Conservation (phyloP, 1,139 yeast genomes). For the Trichomonascaceae sp. region DNA sequence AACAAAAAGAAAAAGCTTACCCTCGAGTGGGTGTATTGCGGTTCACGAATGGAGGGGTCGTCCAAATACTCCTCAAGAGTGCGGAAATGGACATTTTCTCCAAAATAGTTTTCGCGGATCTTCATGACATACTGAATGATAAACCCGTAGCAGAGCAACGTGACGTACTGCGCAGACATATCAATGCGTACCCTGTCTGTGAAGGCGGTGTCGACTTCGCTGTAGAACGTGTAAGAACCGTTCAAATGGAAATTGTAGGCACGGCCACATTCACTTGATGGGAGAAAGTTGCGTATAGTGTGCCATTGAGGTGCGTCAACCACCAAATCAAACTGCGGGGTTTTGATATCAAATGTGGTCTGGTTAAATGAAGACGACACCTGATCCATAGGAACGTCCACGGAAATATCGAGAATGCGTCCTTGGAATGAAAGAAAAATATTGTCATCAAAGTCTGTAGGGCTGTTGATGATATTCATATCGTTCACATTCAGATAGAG, state of each 20-base stretch:
- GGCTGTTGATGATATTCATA: slow-evolving; percentile 75
- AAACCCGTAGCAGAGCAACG: slow-evolving; percentile 67
- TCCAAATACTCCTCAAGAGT: slow-evolving; percentile 70
- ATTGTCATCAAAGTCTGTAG: slow-evolving; percentile 71
- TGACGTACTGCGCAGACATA: slow-evolving; percentile 51
- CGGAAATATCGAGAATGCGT: slow-evolving; percentile 34
- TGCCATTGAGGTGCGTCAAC: slow-evolving; percentile 88
- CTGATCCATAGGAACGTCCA: slow-evolving; percentile 48
- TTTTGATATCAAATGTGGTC: slow-evolving; percentile 38
- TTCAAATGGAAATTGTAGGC: slow-evolving; percentile 45
- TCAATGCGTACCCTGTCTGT: slow-evolving; percentile 59
- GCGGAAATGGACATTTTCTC: slow-evolving; percentile 68
- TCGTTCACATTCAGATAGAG: slow-evolving; percentile 73
- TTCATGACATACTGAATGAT: slow-evolving; percentile 61
- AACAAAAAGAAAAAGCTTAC: slow-evolving; percentile 14
- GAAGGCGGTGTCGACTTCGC: slow-evolving; percentile 47
- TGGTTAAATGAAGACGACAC: slow-evolving; percentile 45
- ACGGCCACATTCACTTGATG: slow-evolving; percentile 49
- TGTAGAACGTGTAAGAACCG: slow-evolving; percentile 56
- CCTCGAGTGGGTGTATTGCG: slow-evolving; percentile 8
- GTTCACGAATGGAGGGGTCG: slow-evolving; percentile 6
- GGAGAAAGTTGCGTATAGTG: slow-evolving; percentile 60
- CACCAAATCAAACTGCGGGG: slow-evolving; percentile 49
- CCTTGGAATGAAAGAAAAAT: slow-evolving; percentile 67
- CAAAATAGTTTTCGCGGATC: slow-evolving; percentile 82